These are phyloP conservation scores for Yamadazyma jaroonii DNA, from an alignment of 1,139 yeast species.

Conservation along the genomic window DNA sequence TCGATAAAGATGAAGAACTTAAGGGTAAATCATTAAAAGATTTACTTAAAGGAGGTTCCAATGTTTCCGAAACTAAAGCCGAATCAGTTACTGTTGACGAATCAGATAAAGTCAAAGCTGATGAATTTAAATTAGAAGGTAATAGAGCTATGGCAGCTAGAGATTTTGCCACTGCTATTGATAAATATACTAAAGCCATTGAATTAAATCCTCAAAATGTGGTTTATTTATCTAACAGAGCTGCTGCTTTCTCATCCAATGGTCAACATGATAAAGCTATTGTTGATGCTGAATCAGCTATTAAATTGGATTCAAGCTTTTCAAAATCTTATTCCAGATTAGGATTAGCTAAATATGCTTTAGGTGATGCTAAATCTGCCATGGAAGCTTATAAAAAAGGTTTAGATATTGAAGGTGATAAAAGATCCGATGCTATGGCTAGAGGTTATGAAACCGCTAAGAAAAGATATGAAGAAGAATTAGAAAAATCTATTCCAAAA, in stretches of 20 bases:
- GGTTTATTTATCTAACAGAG: slow-evolving; percentile 88
- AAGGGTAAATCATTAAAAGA: slow-evolving; percentile 49
- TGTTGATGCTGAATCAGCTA: slow-evolving; percentile 79
- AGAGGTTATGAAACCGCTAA: slow-evolving; percentile 94
- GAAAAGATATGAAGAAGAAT: slow-evolving; percentile 74
- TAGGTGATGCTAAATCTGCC: slow-evolving; percentile 86
- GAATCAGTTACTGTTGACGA: slow-evolving; percentile 31
- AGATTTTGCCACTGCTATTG: slow-evolving; percentile 68
- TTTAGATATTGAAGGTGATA: slow-evolving; percentile 79
- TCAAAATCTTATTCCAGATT: slow-evolving; percentile 94
- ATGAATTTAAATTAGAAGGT: slow-evolving; percentile 82
- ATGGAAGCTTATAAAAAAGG: slow-evolving; percentile 90
- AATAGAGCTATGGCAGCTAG: slow-evolving; percentile 86
- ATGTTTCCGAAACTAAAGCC: slow-evolving; percentile 18
- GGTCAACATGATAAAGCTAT: slow-evolving; percentile 76
- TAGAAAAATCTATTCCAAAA: slow-evolving; percentile 44
- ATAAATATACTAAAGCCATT: slow-evolving; percentile 81
- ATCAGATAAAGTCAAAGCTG: slow-evolving; percentile 70
- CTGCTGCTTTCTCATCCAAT: slow-evolving; percentile 90
- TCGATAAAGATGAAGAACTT: slow-evolving; percentile 48
- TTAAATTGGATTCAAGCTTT: slow-evolving; percentile 71
- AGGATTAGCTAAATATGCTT: slow-evolving; percentile 89
- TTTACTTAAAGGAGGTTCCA: slow-evolving; percentile 27
- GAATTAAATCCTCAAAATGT: slow-evolving; percentile 68
- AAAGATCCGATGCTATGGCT: slow-evolving; percentile 85